These are phyloP conservation scores for Saturnispora halmiae DNA, from an alignment of 805 yeast genomes.

Conservation along the genomic window DNA sequence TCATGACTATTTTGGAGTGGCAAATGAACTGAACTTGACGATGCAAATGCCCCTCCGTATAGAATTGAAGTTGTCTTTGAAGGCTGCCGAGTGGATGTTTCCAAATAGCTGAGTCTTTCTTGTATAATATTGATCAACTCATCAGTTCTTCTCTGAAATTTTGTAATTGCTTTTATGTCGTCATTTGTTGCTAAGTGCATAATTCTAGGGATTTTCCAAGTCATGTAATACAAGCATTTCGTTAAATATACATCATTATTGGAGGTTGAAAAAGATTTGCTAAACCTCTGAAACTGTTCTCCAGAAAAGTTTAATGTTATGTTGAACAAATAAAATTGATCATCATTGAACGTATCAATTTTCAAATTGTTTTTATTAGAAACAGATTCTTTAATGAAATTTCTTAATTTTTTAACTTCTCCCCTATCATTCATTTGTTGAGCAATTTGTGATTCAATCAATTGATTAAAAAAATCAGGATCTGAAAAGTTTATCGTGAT, in stretches of 20 bases:
- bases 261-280: not conserved
- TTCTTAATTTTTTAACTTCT: constrained; percentile 61
- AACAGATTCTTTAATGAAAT: constrained; percentile 4
- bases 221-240: constrained; percentile 3
- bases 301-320: not conserved
- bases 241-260: constrained; percentile 1
- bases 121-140: constrained; percentile 1
- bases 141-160: constrained; percentile 10
- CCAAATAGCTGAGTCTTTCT: not conserved
- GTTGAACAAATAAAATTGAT: constrained; percentile 1
- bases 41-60: not conserved
- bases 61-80: not conserved
- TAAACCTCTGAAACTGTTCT: constrained; percentile 2
- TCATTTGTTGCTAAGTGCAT: constrained; percentile 3
- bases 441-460: constrained; percentile 50
- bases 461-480: constrained; percentile 69
- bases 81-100: not conserved
- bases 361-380: not conserved
- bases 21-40: not conserved
- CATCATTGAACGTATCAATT: not conserved
- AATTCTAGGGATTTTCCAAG: constrained; percentile 6
- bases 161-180: constrained; percentile 9
- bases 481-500: constrained; percentile 45
- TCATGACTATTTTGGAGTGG: no score
- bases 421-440: constrained; percentile 60